These are phyloP conservation scores for Tephrocybe rancida DNA, from an alignment of 768 basidiomycete species.

Conservation along the genomic window DNA sequence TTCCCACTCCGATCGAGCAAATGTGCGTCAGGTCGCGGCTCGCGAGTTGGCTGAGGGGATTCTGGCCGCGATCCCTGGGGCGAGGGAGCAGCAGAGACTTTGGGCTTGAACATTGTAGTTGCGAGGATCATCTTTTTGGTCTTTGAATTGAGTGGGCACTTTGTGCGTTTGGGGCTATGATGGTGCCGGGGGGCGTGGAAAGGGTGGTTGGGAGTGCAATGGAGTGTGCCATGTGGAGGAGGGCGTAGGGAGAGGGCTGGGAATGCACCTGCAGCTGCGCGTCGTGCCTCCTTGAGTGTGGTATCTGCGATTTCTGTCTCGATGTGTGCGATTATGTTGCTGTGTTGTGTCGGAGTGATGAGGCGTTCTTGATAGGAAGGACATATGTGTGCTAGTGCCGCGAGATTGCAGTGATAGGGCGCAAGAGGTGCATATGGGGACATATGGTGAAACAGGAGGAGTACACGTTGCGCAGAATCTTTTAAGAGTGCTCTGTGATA, in stretches of 20 bases:
- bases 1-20: slow-evolving; percentile 25
- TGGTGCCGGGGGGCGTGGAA: slow-evolving; percentile 5
- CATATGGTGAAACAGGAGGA: slow-evolving; percentile 60
- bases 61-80: slow-evolving; percentile 33
- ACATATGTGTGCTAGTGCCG: slow-evolving; percentile 55
- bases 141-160: slow-evolving; percentile 54
- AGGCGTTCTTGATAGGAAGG: slow-evolving; percentile 51
- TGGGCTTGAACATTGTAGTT: slow-evolving; percentile 47
- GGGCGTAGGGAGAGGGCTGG: slow-evolving; percentile 45
- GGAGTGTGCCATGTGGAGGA: not conserved
- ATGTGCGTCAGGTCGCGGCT: slow-evolving; percentile 37
- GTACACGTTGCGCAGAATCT: slow-evolving; percentile 43
- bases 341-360: slow-evolving; percentile 32
- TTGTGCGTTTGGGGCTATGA: slow-evolving; percentile 41
- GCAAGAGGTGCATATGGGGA: slow-evolving; percentile 56
- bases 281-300: slow-evolving; percentile 50
- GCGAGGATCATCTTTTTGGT: slow-evolving; percentile 55
- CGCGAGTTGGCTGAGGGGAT: slow-evolving; percentile 37
- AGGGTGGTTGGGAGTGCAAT: slow-evolving; percentile 7
- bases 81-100: slow-evolving; percentile 6
- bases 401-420: slow-evolving; percentile 64
- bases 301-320: slow-evolving; percentile 45
- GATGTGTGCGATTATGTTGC: slow-evolving; percentile 42
- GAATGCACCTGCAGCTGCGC: slow-evolving; percentile 60
- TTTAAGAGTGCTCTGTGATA: not conserved